Percentiles rank a stretch among this genome's conserved stretches.
These are phyloP conservation scores for Stephania yunnanensis DNA, from an alignment of 164 flowering plant species.

Conservation along the genomic window DNA sequence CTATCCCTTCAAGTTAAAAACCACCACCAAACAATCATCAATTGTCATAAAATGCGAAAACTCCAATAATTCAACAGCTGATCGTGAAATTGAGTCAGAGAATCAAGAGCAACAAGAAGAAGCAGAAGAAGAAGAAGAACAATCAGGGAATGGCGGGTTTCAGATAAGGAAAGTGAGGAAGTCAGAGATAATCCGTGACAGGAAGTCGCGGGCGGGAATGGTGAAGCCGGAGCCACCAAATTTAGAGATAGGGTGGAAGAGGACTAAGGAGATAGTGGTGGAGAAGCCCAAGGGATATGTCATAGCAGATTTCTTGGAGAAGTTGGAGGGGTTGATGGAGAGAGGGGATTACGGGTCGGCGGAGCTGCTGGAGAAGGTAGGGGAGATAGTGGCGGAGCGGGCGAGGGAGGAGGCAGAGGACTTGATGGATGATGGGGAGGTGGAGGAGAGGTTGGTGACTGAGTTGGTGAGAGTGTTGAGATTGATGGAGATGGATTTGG, in stretches of 20 bases:
- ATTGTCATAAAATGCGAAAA: constrained; percentile 24
- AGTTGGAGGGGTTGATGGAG: constrained; percentile 61
- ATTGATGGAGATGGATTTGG: constrained; percentile 85
- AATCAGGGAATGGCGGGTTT: constrained; percentile 10
- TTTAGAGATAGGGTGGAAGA: constrained; percentile 86
- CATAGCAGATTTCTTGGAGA: constrained; percentile 70
- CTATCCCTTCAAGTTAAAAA: neutral
- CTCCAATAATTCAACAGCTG: constrained; percentile 22
- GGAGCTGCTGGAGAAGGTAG: constrained; percentile 61
- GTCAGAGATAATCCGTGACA: constrained; percentile 53
- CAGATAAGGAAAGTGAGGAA: constrained; percentile 49
- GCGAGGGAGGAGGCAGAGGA: constrained; percentile 85
- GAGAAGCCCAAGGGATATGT: constrained; percentile 72
- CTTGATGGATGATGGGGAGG: constrained; percentile 71
- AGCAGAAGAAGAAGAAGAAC: constrained; percentile 25
- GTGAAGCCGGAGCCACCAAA: constrained; percentile 60
- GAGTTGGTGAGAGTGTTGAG: constrained; percentile 70
- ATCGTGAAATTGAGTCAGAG: constrained; percentile 19
- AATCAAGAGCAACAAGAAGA: constrained; percentile 21
- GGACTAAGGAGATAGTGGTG: constrained; percentile 54
- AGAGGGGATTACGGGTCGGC: constrained; percentile 50
- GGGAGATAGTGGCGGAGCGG: constrained; percentile 73
- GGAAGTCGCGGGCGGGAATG: constrained; percentile 26
- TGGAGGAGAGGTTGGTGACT: constrained; percentile 78
- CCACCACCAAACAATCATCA: neutral